A percentile compares a stretch with the other conserved stretches of the same genome.
phyloP scores from a whole-genome alignment of 169 alveolate species.

The Plasmodium berghei region DNA sequence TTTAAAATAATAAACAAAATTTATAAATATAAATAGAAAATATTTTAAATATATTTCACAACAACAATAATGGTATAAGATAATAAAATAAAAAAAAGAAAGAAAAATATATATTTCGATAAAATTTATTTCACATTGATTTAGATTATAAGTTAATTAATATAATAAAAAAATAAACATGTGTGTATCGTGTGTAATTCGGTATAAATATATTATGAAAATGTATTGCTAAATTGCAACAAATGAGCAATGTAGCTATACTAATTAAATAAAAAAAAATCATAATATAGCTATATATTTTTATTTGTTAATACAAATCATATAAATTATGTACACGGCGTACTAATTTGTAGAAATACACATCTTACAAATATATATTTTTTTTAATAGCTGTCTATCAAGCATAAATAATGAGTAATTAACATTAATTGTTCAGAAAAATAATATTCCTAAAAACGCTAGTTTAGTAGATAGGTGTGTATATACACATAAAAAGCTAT shows the following conservation, averaged over 20 bases:
- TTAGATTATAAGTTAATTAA: conserved; percentile 3
- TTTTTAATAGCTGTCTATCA: conserved; percentile 31
- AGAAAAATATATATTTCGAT: conserved; percentile 3
- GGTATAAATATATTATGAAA: background rate
- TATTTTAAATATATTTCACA: conserved; percentile 34
- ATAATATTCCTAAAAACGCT: background rate
- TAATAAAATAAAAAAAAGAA: conserved; percentile 20
- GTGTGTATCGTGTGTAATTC: background rate
- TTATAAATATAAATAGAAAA: conserved; percentile 37
- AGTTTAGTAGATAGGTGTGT: too few relatives aligned
- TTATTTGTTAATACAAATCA: conserved; percentile 12
- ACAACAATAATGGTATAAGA: conserved; percentile 5
- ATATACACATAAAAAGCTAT: background rate
- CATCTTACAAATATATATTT: background rate
- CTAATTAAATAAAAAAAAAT: conserved; percentile 12
- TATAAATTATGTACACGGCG: conserved; percentile 27
- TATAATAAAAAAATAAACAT: conserved; percentile 20
- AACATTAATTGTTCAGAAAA: conserved; percentile 12
- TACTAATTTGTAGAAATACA: conserved; percentile 23
- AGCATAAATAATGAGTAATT: background rate
- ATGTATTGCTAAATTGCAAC: background rate
- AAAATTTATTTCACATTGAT: conserved; percentile 3
- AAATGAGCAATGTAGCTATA: background rate
- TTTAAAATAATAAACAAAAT: conserved; percentile 18
- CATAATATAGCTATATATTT: background rate